Evolutionary conservation across 345 rosid species (phyloP).

Genomic region (Garcia nutans): DNA sequence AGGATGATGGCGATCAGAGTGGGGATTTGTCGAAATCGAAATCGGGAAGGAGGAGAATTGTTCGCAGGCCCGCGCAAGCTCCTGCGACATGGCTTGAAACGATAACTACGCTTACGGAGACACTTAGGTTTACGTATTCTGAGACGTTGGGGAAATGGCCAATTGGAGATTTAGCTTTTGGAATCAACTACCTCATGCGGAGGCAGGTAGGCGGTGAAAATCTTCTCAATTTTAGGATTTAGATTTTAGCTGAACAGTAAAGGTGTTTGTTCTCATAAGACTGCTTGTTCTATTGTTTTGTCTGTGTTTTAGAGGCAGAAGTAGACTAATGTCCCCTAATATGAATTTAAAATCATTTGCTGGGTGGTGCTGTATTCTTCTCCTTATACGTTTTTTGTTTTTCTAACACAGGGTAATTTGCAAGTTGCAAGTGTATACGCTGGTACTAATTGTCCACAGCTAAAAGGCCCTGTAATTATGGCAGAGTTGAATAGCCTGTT

Average conservation of each 20-base stretch:
- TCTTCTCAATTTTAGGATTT: background rate
- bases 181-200: slow-evolving; percentile 85
- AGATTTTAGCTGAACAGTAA: background rate
- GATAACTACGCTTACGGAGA: slow-evolving; percentile 76
- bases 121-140: slow-evolving; percentile 83
- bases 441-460: slow-evolving; percentile 57
- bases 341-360: no score
- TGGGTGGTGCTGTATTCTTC: background rate
- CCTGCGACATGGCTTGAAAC: slow-evolving; percentile 96
- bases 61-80: slow-evolving; percentile 82
- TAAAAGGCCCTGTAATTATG: slow-evolving; percentile 64
- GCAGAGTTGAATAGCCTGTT: slow-evolving; percentile 55
- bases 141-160: slow-evolving; percentile 99
- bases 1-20: slow-evolving; percentile 25
- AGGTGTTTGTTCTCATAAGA: background rate
- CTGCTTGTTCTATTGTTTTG: no score
- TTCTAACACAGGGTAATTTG: slow-evolving; percentile 59
- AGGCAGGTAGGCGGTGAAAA: slow-evolving; percentile 57
- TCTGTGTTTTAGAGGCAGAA: background rate
- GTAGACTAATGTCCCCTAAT: background rate
- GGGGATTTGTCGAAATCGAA: slow-evolving; percentile 63
- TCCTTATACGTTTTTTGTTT: background rate
- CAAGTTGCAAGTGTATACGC: slow-evolving; percentile 82
- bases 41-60: slow-evolving; percentile 62
- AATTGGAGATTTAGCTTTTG: slow-evolving; percentile 90